Percentiles rank a stretch among this genome's conserved stretches.
Conservation (phyloP, 2,329 filamentous ascomycete genomes). For the Didymella arachidicola region DNA sequence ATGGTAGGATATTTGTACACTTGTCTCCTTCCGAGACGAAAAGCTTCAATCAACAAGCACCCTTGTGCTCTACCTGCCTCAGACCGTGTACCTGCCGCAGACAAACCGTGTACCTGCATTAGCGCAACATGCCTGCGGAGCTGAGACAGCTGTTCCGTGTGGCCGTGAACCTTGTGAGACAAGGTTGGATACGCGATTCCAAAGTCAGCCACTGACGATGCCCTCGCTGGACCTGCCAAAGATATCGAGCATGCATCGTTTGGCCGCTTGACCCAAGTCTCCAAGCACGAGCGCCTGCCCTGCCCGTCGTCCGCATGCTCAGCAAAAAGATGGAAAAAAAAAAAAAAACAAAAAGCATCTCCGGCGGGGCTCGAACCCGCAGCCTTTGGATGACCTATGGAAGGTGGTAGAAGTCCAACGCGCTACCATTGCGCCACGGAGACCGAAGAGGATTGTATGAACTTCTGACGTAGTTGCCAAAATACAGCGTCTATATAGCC, state of each 20-base stretch:
- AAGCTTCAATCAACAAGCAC: conserved; percentile 4
- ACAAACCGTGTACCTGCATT: conserved; percentile 1
- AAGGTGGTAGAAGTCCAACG: conserved; percentile 42
- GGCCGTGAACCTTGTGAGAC: neutral
- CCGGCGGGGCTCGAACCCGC: conserved; percentile 46
- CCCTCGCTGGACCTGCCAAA: neutral
- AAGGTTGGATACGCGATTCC: neutral
- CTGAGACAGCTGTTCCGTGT: neutral
- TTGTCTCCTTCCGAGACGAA: conserved; percentile 1
- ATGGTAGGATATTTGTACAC: conserved; percentile 6
- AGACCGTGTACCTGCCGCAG: neutral
- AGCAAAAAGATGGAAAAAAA: neutral
- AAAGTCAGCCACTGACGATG: neutral
- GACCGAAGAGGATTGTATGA: conserved; percentile 33
- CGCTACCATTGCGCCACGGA: conserved; percentile 47
- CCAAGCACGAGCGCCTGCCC: too few relatives aligned
- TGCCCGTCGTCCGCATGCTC: too few relatives aligned
- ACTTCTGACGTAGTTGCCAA: conserved; percentile 22
- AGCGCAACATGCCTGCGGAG: neutral
- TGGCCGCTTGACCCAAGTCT: too few relatives aligned
- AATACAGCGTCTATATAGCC: neutral
- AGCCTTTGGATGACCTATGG: conserved; percentile 39
- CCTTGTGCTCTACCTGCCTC: conserved; percentile 10
- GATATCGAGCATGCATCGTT: too few relatives aligned
- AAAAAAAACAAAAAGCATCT: conserved; percentile 32